Evolutionary conservation across 306 rosid species (phyloP).

Genomic region (Cyclanthera cordifolia): DNA sequence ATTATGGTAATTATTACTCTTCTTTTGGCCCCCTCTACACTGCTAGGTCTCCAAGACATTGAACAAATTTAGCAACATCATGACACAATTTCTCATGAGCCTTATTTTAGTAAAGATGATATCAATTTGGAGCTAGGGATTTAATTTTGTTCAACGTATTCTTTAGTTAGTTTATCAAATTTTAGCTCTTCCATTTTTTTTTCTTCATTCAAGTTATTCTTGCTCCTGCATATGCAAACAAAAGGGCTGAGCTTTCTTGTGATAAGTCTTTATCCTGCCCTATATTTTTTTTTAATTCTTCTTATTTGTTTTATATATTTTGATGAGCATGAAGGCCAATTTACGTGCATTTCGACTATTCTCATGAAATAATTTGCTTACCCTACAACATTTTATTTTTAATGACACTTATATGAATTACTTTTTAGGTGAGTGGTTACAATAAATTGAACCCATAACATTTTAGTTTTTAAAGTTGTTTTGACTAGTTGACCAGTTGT

Average conservation of each 20-base stretch:
- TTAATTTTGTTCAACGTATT: background rate
- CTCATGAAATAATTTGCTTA: too few relatives aligned
- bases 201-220: constrained; percentile 2
- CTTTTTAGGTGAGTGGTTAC: too few relatives aligned
- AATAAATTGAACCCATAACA: too few relatives aligned
- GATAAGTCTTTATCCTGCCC: background rate
- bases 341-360: too few relatives aligned
- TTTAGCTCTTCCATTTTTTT: background rate
- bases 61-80: background rate
- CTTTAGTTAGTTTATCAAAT: background rate
- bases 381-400: too few relatives aligned
- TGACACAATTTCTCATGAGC: background rate
- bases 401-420: too few relatives aligned
- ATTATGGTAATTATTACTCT: constrained; percentile 36
- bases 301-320: background rate
- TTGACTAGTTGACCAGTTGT: too few relatives aligned
- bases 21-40: constrained; percentile 9
- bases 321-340: too few relatives aligned
- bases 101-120: background rate
- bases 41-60: background rate
- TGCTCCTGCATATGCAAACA: background rate
- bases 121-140: background rate
- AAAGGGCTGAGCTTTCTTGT: background rate
- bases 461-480: too few relatives aligned
- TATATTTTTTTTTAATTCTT: background rate